Base-by-base conservation (phyloP, 2,329 filamentous ascomycete species). In the Lachnellula hyalina region DNA sequence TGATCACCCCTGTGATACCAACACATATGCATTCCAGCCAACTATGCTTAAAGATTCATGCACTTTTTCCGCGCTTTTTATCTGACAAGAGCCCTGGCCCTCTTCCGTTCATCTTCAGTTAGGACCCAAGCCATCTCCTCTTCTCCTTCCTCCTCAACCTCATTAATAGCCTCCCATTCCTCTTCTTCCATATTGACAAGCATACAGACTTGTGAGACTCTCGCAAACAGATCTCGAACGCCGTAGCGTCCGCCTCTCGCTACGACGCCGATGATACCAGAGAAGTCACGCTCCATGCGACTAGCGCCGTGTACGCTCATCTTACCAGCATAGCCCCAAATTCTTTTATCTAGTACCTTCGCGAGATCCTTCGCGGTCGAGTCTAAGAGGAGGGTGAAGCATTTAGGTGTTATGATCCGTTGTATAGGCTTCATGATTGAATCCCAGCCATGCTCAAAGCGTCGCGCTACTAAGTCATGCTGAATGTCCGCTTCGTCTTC, bases 121-220 rank as follows among this genome's bases (percentile, higher is more conserved):
- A 92, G 65, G 46, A 86, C 80, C 87, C 87, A 91, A 49, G 80
- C 77, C 67, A 94, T 83, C 11, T 82, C 87, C 49, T 82, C 85
- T 12, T 84, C 81, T 14, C 77, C 73, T 52, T 81, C 77, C 53
- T 69, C 57, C 71, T 73, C 69, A 35, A 71, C 72, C 36, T 74
- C 77, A 34, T 76, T 72, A 41, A 92, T 72, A 71, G 94, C 90
- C 47, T 93, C 89, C 89, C 91, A 96, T 72, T 96, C 93, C 55
- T 96, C 92, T 35, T 94, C 89, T 69, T 96, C 92, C 90, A 96
- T 95, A 63, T 92, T 93, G 68, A 93, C 85, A 15, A 96, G 83
- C 77, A 95, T 83, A 54, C 88, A 83, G 64, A 96, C 86, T 77
- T 96, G 90, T 56, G 80, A 79, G 55, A 88, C 89, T 65, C 85